These are phyloP conservation scores for Barnettozyma siamensis DNA, from an alignment of 805 yeast species.

Conservation along the genomic window DNA sequence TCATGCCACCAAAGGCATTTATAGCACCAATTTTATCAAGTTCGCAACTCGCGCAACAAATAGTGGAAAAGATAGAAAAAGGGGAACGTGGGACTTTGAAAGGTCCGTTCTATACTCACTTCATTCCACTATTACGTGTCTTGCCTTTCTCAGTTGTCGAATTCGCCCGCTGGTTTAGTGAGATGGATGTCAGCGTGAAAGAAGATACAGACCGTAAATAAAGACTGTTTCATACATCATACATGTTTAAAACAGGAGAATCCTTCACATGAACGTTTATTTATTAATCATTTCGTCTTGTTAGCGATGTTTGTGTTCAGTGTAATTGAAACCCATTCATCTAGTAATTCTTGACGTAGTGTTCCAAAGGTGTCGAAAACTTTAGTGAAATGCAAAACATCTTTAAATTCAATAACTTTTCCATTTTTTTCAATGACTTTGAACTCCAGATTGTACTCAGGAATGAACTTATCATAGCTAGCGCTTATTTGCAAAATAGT, in stretches of 20 bases:
- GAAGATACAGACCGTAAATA: background rate
- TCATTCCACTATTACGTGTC: constrained; percentile 62
- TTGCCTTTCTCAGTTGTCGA: constrained; percentile 54
- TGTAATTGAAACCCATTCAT: constrained; percentile 32
- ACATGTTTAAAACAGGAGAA: too few species aligned
- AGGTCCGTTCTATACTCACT: constrained; percentile 67
- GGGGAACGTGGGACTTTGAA: constrained; percentile 71
- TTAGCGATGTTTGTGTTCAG: constrained; percentile 10
- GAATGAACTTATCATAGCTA: constrained; percentile 35
- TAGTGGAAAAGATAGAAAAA: constrained; percentile 46
- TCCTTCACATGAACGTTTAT: too few species aligned
- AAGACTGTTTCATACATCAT: too few species aligned
- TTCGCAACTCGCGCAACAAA: constrained; percentile 45
- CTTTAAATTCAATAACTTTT: constrained; percentile 12
- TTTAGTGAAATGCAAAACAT: constrained; percentile 26
- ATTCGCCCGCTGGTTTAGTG: constrained; percentile 44
- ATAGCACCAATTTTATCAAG: constrained; percentile 77
- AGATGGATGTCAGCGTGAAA: constrained; percentile 48
- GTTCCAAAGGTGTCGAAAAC: constrained; percentile 37
- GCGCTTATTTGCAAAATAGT: constrained; percentile 28
- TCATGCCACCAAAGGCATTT: constrained; percentile 63
- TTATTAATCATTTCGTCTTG: constrained; percentile 2
- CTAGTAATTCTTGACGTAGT: constrained; percentile 36
- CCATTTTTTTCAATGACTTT: constrained; percentile 20
- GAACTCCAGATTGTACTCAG: constrained; percentile 39